phyloP scores from a whole-genome alignment of 257 asterid species.

The Lycium ferocissimum region DNA sequence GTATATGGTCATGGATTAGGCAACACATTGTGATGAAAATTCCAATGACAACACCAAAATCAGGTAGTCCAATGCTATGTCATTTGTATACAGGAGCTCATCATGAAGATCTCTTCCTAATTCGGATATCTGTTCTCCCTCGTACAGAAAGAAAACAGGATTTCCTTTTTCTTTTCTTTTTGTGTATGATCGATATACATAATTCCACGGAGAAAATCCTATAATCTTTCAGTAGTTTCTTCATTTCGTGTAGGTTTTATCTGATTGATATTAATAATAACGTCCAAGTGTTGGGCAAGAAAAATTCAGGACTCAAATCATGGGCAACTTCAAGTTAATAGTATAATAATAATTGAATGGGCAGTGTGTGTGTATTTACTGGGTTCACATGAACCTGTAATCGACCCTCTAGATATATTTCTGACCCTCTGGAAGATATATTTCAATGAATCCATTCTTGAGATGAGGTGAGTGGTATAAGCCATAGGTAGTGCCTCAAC shows the following conservation, averaged over 20 bases:
- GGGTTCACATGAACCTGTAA: too few species aligned
- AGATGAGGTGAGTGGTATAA: too few species aligned
- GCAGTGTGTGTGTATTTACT: too few species aligned
- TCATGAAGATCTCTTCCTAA: not conserved
- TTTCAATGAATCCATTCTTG: too few species aligned
- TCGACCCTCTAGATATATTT: too few species aligned
- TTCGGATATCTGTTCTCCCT: not conserved
- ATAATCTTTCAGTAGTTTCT: not conserved
- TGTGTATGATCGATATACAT: not conserved
- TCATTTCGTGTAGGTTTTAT: not conserved
- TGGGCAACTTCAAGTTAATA: too few species aligned
- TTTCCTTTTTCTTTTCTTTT: not conserved
- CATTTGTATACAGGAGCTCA: not conserved
- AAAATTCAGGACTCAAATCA: too few species aligned
- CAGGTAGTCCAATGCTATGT: not conserved
- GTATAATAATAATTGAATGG: too few species aligned
- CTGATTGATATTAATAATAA: not conserved
- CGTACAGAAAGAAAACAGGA: slow-evolving; percentile 18
- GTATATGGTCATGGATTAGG: not conserved
- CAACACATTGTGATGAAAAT: not conserved
- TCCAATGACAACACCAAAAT: not conserved
- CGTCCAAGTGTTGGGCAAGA: too few species aligned
- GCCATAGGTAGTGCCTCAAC: too few species aligned
- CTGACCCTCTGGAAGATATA: too few species aligned
- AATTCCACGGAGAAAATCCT: not conserved